phyloP scores from a whole-genome alignment of 331 rosid species.

The Spiraea crenata region DNA sequence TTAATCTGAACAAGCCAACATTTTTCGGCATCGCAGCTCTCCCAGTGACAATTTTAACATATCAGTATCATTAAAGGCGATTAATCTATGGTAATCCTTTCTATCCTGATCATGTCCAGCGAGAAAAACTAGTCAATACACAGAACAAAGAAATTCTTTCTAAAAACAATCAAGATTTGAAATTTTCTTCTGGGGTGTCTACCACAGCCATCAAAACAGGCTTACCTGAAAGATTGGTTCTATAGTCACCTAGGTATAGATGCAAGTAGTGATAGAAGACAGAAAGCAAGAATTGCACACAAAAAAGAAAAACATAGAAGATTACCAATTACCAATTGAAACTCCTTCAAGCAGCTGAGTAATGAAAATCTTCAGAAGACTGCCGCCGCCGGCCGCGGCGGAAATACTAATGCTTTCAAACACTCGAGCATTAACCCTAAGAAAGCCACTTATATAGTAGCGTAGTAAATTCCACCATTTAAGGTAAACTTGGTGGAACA shows the following conservation, averaged over 20 bases:
- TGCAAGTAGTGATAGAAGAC: background rate
- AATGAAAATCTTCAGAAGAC: background rate
- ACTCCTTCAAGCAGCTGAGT: background rate
- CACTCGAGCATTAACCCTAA: constrained; percentile 11
- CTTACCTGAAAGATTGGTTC: background rate
- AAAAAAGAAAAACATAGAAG: background rate
- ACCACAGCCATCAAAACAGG: background rate
- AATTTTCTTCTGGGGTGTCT: background rate
- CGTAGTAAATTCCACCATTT: constrained; percentile 11
- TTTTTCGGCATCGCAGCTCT: background rate
- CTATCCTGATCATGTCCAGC: background rate
- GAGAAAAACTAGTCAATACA: background rate
- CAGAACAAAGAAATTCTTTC: background rate
- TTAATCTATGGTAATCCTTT: constrained; percentile 2
- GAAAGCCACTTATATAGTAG: constrained; percentile 11
- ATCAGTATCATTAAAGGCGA: background rate
- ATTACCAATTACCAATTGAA: constrained; percentile 7
- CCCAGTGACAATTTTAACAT: background rate
- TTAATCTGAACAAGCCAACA: too few species aligned
- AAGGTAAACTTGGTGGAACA: constrained; percentile 23
- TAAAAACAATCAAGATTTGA: constrained; percentile 5
- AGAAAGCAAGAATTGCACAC: constrained; percentile 5
- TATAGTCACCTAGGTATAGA: too few species aligned
- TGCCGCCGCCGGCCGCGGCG: constrained; percentile 1
- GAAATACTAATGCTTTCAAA: background rate